These are phyloP conservation scores for Teratosphaeria viscida DNA, from an alignment of 2,329 filamentous ascomycete genomes.

Conservation along the genomic window DNA sequence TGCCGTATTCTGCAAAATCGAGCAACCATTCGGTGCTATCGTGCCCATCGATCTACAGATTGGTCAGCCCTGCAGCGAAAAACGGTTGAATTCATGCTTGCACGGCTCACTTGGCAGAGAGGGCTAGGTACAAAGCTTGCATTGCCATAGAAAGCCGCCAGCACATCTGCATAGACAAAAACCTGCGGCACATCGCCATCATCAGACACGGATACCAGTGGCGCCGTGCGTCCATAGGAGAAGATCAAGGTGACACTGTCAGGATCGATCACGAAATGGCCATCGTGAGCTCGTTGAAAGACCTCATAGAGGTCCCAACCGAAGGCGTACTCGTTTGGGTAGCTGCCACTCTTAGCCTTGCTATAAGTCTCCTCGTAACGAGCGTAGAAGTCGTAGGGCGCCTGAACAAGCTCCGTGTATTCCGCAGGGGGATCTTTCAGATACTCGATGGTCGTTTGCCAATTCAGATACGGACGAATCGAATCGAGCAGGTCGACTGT, in stretches of 20 bases:
- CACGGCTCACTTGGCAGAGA: slow-evolving; percentile 23
- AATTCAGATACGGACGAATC: slow-evolving; percentile 36
- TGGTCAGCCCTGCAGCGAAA: not conserved
- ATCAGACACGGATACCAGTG: slow-evolving; percentile 49
- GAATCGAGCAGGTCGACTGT: slow-evolving; percentile 31
- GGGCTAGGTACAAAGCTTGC: slow-evolving; percentile 36
- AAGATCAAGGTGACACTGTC: slow-evolving; percentile 44
- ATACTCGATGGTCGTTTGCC: slow-evolving; percentile 36
- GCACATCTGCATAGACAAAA: slow-evolving; percentile 42
- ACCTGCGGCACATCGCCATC: slow-evolving; percentile 53
- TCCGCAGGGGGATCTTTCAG: slow-evolving; percentile 37
- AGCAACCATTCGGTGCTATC: slow-evolving; percentile 42
- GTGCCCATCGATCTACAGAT: slow-evolving; percentile 44
- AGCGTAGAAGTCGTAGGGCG: slow-evolving; percentile 32
- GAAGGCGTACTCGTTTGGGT: slow-evolving; percentile 35
- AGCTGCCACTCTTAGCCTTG: slow-evolving; percentile 28
- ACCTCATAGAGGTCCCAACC: slow-evolving; percentile 43
- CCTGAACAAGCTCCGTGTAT: slow-evolving; percentile 36
- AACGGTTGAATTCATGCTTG: not conserved
- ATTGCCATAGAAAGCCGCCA: slow-evolving; percentile 31
- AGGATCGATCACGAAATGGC: slow-evolving; percentile 50
- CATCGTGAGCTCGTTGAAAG: slow-evolving; percentile 50
- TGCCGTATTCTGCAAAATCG: slow-evolving; percentile 37
- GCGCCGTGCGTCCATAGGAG: slow-evolving; percentile 38
- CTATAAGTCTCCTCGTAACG: slow-evolving; percentile 29